Evolutionary conservation across 805 yeast genomes (phyloP).

Genomic region (Lachancea cidri): DNA sequence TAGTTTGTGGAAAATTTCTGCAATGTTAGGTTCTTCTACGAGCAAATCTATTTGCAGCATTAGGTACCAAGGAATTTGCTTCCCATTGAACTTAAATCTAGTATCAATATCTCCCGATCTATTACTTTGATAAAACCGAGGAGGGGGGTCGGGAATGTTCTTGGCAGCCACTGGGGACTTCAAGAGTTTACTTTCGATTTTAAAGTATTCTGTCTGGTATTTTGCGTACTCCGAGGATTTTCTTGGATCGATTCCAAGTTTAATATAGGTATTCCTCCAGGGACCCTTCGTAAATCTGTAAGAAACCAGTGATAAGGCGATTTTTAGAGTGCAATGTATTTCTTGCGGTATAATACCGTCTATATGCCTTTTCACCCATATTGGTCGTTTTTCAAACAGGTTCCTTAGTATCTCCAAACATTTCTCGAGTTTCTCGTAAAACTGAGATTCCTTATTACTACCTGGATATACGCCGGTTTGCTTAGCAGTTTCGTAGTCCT

Average conservation of each 20-base stretch:
- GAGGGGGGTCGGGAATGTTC: constrained; percentile 30
- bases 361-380: constrained; percentile 80
- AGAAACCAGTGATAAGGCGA: constrained; percentile 79
- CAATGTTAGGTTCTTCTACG: constrained; percentile 55
- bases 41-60: constrained; percentile 79
- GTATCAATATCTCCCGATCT: constrained; percentile 36
- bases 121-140: constrained; percentile 31
- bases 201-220: constrained; percentile 84
- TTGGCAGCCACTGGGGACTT: constrained; percentile 25
- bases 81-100: constrained; percentile 66
- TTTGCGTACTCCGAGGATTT: constrained; percentile 46
- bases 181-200: constrained; percentile 28
- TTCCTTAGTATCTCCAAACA: constrained; percentile 29
- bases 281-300: constrained; percentile 87
- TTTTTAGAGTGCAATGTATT: constrained; percentile 45
- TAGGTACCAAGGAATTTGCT: constrained; percentile 58
- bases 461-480: constrained; percentile 31
- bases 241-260: constrained; percentile 74
- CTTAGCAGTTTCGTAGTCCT: constrained; percentile 39
- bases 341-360: constrained; percentile 46
- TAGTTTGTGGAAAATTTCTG: constrained; percentile 38
- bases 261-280: constrained; percentile 83
- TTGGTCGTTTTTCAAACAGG: constrained; percentile 66
- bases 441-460: constrained; percentile 31
- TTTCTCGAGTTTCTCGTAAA: constrained; percentile 25